Percentiles rank a stretch among this genome's conserved stretches.
Evolutionary conservation across 257 asterid species (phyloP).

Genomic region (Nicotiana tomentosiformis): DNA sequence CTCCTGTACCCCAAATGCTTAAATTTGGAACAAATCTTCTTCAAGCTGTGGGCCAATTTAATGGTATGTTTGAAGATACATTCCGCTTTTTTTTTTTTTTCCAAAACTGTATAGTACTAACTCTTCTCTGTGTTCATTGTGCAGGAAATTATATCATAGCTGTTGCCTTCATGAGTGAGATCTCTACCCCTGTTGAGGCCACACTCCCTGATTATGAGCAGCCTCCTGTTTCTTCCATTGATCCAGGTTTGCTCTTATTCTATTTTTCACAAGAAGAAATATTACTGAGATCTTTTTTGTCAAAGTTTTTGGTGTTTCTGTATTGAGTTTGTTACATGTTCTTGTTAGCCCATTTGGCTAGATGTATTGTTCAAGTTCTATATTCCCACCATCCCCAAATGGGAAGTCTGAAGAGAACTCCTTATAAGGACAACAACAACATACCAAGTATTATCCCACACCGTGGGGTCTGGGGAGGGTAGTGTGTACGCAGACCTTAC

Average conservation of each 20-base stretch:
- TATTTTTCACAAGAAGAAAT: neutral
- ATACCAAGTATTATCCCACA: no score
- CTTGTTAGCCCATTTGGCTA: neutral
- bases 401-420: neutral
- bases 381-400: neutral
- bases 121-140: slow-evolving; percentile 19
- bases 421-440: neutral
- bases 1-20: slow-evolving; percentile 51
- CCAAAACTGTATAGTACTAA: slow-evolving; percentile 5
- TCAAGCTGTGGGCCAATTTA: slow-evolving; percentile 87
- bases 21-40: slow-evolving; percentile 86
- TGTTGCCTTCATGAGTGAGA: slow-evolving; percentile 62
- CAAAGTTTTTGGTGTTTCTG: neutral
- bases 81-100: neutral
- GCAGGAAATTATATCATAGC: slow-evolving; percentile 69
- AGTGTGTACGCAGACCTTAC: no score
- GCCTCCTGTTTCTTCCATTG: slow-evolving; percentile 50
- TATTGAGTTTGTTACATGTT: neutral
- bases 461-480: no score
- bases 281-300: no score
- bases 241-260: slow-evolving; percentile 52
- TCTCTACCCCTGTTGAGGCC: slow-evolving; percentile 36
- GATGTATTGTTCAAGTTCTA: neutral
- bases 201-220: slow-evolving; percentile 62
- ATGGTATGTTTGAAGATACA: slow-evolving; percentile 39